Evolutionary conservation across 495 filamentous ascomycete genomes (phyloP).

Genomic region (Apiosordaria backusii): DNA sequence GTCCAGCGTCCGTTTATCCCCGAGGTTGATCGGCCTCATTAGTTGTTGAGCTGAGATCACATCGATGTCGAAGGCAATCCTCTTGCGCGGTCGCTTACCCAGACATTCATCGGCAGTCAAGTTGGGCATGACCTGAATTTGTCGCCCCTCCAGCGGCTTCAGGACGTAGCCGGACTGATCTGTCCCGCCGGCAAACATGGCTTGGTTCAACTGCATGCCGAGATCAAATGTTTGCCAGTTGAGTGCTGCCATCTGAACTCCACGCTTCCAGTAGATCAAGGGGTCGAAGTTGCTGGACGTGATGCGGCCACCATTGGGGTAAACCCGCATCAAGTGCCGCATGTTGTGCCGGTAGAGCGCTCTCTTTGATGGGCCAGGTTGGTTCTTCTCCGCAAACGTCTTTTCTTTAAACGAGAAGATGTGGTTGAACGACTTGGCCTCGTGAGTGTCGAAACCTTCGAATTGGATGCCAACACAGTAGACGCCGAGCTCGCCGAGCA

Average conservation of each 20-base stretch:
- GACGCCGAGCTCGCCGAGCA: slow-evolving; percentile 80
- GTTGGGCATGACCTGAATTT: slow-evolving; percentile 49
- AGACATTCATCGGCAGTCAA: slow-evolving; percentile 39
- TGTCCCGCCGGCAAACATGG: slow-evolving; percentile 93
- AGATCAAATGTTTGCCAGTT: slow-evolving; percentile 99
- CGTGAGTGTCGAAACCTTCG: slow-evolving; percentile 63
- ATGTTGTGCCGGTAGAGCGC: slow-evolving; percentile 85
- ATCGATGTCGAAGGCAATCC: slow-evolving; percentile 78
- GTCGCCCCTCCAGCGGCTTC: slow-evolving; percentile 80
- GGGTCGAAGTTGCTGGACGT: slow-evolving; percentile 91
- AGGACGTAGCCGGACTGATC: slow-evolving; percentile 89
- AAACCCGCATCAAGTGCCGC: slow-evolving; percentile 87
- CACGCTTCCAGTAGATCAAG: slow-evolving; percentile 84
- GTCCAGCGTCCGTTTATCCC: slow-evolving; percentile 70
- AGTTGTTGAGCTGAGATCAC: slow-evolving; percentile 93
- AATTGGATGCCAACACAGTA: slow-evolving; percentile 88
- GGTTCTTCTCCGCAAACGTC: slow-evolving; percentile 73
- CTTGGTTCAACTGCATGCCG: slow-evolving; percentile 91
- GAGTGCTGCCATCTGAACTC: slow-evolving; percentile 92
- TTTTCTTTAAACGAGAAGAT: slow-evolving; percentile 89
- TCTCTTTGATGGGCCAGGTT: slow-evolving; percentile 64
- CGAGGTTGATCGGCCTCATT: slow-evolving; percentile 70
- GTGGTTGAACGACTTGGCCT: slow-evolving; percentile 84
- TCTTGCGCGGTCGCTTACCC: slow-evolving; percentile 64
- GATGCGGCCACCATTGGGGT: slow-evolving; percentile 75